Base-by-base conservation (phyloP, 2,329 filamentous ascomycete genomes). In the Incumbomyces delicatus region DNA sequence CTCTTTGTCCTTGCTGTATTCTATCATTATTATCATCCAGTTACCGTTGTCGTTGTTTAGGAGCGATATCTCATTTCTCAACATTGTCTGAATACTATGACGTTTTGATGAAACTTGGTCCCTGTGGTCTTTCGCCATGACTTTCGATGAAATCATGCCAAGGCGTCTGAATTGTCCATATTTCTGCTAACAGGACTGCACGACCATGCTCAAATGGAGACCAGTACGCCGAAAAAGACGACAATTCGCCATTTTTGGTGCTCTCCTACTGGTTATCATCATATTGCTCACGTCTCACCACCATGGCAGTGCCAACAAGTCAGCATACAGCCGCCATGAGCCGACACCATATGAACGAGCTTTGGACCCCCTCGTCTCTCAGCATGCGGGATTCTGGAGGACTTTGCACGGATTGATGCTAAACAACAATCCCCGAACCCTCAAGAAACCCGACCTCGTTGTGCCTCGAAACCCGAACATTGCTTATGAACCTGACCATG, bases 391-490 rank as follows among this genome's bases (percentile, higher is more conserved):
- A 29, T 56, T 57, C 47, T 57, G 55, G 55, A 48, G 47, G 34
- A 44, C 50, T 30, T 46, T 57, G 3, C 53, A 54, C 36, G 36
- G 41, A 11, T 41, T 54, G 14, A 53, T 57, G 11, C 44, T 54
- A 22, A 54, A 51, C 39, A 56, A 57, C 44, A 50, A 57, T 38
- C 55, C 55, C 6, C 49, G 53, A 35, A 54, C 52, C 45, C 33
- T 50, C n/a, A 49, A 53, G 30, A 40, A 44, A 13, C 52, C 53
- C 34, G 55, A 57, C 12, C 46, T 45, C 12, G 52, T 57, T 1
- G 51, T 57, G 6, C 55, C 55, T 17, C 50, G 54, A 37, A 54
- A 55, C 41, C 44, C 55, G 33, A 50, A 55, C 34, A 50, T 57
- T 30, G 47, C 46, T 14, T 57, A 50, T 35, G 50, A 56, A 36